Evolutionary conservation across 139 green algal genomes (phyloP).

Genomic region (Edaphochlamys debaryana): DNA sequence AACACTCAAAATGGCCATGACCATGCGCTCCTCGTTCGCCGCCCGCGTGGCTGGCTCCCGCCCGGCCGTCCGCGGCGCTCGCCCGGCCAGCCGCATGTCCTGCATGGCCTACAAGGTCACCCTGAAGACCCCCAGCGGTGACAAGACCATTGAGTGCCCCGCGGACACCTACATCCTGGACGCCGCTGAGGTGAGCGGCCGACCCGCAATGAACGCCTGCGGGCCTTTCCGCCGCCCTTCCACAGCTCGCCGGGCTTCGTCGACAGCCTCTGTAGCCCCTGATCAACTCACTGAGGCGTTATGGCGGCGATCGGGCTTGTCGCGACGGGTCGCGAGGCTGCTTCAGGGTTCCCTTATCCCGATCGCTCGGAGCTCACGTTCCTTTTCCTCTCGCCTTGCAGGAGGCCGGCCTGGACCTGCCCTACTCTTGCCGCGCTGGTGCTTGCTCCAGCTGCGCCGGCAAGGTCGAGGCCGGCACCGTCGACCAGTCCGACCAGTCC

Average conservation of each 20-base stretch:
- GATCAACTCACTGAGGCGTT: too few relatives aligned
- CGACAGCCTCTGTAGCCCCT: too few relatives aligned
- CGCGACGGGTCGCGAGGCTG: too few relatives aligned
- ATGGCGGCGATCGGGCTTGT: too few relatives aligned
- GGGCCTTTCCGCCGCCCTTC: too few relatives aligned
- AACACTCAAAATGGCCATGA: constrained; percentile 36
- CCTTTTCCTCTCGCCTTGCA: constrained; percentile 12
- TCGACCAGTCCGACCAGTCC: constrained; percentile 89
- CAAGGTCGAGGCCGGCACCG: constrained; percentile 66
- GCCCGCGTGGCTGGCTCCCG: constrained; percentile 15
- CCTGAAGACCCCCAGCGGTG: constrained; percentile 64
- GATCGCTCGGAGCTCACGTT: not conserved
- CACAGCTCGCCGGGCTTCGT: too few relatives aligned
- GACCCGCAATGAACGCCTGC: too few relatives aligned
- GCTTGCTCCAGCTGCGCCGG: constrained; percentile 78
- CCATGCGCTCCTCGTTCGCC: constrained; percentile 36
- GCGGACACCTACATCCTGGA: constrained; percentile 79
- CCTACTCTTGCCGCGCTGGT: constrained; percentile 89
- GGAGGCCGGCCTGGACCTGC: constrained; percentile 85
- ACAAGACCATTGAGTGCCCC: constrained; percentile 65
- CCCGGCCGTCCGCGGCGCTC: constrained; percentile 25
- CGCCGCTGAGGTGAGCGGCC: constrained; percentile 53
- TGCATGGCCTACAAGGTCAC: constrained; percentile 76
- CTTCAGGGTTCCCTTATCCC: too few relatives aligned
- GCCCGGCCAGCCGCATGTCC: constrained; percentile 16